phyloP scores from a whole-genome alignment of 495 filamentous ascomycete species.

The Mytilinidion resinicola region DNA sequence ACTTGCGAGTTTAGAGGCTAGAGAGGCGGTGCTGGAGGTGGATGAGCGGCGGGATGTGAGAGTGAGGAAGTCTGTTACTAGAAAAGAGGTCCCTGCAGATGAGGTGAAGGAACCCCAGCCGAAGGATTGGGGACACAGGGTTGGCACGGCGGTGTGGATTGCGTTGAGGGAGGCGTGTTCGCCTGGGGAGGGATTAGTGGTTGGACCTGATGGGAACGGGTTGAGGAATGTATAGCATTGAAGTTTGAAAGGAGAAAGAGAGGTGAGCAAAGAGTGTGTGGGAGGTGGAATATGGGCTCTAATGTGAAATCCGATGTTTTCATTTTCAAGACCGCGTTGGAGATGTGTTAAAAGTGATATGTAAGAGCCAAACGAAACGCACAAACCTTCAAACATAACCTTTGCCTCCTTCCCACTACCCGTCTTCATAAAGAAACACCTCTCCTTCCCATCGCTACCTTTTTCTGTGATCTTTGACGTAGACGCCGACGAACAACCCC shows the following conservation, averaged over 20 bases:
- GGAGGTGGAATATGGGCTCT: neutral
- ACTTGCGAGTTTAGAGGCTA: slow-evolving; percentile 71
- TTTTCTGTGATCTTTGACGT: slow-evolving; percentile 61
- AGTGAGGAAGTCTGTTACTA: slow-evolving; percentile 77
- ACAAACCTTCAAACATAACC: slow-evolving; percentile 61
- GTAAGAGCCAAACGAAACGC: too few species aligned
- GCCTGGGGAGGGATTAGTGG: slow-evolving; percentile 39
- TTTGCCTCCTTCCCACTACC: slow-evolving; percentile 56
- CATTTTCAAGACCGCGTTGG: neutral
- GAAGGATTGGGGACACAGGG: slow-evolving; percentile 65
- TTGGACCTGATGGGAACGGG: neutral
- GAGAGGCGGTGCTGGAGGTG: slow-evolving; percentile 34
- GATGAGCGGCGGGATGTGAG: slow-evolving; percentile 38
- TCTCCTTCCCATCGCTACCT: slow-evolving; percentile 46
- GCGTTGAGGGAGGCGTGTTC: slow-evolving; percentile 81
- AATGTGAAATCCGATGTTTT: neutral
- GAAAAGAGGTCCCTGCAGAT: slow-evolving; percentile 51
- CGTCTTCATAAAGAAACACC: slow-evolving; percentile 76
- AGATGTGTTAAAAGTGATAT: too few species aligned
- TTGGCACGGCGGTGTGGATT: slow-evolving; percentile 62
- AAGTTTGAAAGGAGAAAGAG: too few species aligned
- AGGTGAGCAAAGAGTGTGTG: too few species aligned
- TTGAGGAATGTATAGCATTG: neutral
- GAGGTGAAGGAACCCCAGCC: slow-evolving; percentile 59
- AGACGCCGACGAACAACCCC: slow-evolving; percentile 58